Evolutionary conservation across 495 filamentous ascomycete genomes (phyloP), one percentile per base, ranked within the genome.

Genomic region (Aspergillus conjunctus): DNA sequence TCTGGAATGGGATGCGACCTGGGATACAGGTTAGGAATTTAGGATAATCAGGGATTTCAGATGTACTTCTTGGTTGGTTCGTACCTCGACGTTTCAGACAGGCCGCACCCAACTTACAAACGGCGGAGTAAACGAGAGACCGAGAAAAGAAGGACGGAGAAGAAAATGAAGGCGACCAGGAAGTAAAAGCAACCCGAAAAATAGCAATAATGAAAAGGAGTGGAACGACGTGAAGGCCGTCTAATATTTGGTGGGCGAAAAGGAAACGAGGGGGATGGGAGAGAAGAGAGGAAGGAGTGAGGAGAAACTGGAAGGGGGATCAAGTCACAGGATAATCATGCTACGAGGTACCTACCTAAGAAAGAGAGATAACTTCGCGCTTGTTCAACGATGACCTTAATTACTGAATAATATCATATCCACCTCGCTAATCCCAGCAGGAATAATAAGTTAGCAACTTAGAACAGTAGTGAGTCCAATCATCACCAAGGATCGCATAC

Each of bases 151-250:
- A 48, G 6, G 32, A 33, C 31, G 22, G 30, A 48, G 46, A 51
- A 54, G 39, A 41, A 50, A 43, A 31, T 11, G n/a, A 20, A 39
- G 9, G 15, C 7, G 52, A 20, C 15, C 20, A 50, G 46, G 21
- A 17, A 10, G 39, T 1, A 43, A 21, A 48, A 48, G 3, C 44
- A 18, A 46, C 18, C 15, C 8, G 5, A 46, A 46, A 20, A 46
- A 46, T 8, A 46, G 43, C 15, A 48, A 21, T 8, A 48, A 48
- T 22, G 54, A 55, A 54, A 63, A 63, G 31, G 55, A 63, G 55
- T 33, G 55, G 21, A 59, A 63, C 37, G 55, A 55, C 61, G 55
- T 59, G 41, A 61, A 56, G 34, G 34, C 33, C 45, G 52, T 56
- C 37, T 49, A 31, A 48, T 44, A 46, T 11, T 31, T 10, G 18